A percentile compares a stretch with the other conserved stretches of the same genome.
Evolutionary conservation across 371 early-diverging fungal species (phyloP).

Genomic region (Rhizomucor miehei): DNA sequence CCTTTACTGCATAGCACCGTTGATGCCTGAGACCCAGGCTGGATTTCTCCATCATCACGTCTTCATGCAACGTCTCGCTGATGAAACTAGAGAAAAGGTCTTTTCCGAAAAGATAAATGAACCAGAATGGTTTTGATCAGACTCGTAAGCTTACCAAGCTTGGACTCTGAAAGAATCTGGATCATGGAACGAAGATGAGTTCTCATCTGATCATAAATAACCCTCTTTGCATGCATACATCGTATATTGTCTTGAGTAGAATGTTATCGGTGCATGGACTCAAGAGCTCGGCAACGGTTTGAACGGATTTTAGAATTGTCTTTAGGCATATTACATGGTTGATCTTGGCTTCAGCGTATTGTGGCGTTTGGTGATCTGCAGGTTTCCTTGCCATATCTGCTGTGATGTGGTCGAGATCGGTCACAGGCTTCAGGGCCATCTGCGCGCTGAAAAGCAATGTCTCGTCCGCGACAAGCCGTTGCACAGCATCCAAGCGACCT

Average conservation of each 20-base stretch:
- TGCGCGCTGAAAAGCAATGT: slow-evolving; percentile 36
- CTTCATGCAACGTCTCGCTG: slow-evolving; percentile 60
- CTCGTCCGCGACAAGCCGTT: slow-evolving; percentile 37
- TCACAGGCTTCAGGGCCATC: slow-evolving; percentile 18
- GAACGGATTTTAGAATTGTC: slow-evolving; percentile 51
- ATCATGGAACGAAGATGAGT: background rate
- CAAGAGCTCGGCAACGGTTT: slow-evolving; percentile 32
- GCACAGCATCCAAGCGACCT: slow-evolving; percentile 52
- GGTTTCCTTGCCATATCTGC: slow-evolving; percentile 23
- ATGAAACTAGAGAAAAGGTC: slow-evolving; percentile 21
- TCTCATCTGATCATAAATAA: too few species aligned
- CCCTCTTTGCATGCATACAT: slow-evolving; percentile 11
- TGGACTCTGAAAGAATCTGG: slow-evolving; percentile 26
- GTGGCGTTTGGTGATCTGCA: slow-evolving; percentile 28
- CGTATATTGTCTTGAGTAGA: slow-evolving; percentile 41
- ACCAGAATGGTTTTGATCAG: too few species aligned
- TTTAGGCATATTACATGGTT: slow-evolving; percentile 72
- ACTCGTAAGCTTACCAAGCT: slow-evolving; percentile 17
- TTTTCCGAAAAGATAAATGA: too few species aligned
- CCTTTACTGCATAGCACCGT: slow-evolving; percentile 81
- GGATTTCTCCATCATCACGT: slow-evolving; percentile 66
- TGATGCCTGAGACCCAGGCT: slow-evolving; percentile 80
- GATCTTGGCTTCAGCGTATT: slow-evolving; percentile 64
- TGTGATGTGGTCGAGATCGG: slow-evolving; percentile 30
- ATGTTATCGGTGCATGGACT: slow-evolving; percentile 20